Base-by-base conservation (phyloP, 2,329 filamentous ascomycete genomes). In the Apiospora aurea region DNA sequence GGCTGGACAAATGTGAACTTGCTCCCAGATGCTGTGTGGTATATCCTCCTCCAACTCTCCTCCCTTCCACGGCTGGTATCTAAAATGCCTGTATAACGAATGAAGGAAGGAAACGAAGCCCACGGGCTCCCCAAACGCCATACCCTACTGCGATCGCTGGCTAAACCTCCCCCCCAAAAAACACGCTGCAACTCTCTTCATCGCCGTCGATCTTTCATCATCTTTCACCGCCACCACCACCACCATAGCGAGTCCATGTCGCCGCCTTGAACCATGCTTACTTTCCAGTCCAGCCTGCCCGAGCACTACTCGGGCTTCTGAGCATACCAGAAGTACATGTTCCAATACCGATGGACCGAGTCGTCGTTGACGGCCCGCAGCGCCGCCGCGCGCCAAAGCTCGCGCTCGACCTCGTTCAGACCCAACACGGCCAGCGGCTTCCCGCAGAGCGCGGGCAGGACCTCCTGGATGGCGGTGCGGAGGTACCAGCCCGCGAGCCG, bases 301-400 rank as follows among this genome's bases (percentile, higher is more conserved):
- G 2, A 10, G 18, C n/a, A 49, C 13, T 43, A 71, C 47, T 53
- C 67, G 16, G 73, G 74, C 70, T 76, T 75, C 69, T 75, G 74
- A 18, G 70, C 74, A 26, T 70, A 75, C 75, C 74, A 75, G 51
- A 75, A 75, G 34, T 75, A 74, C 21, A 74, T 69, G 49, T 75
- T 74, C 74, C 74, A 75, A 46, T 76, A 76, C n/a, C 75, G 47
- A 57, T 76, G 74, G 13, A 66, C 70, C 26, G 49, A 51, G 47
- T 53, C 41, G 57, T 75, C 74, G 2, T 74, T 70, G 44, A 76
- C 53, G 29, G 75, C 70, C 29, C 70, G 49, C 14, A 66, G 41
- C 6, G 72, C 71, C 6, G 69, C 72, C 21, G 71, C 69, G 13
- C 71, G 68, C 75, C 73, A 75, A 46, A 74, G 66, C 73, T 75